Base-by-base conservation (phyloP, 176 grass and related monocot genomes). In the Eleusine coracana region DNA sequence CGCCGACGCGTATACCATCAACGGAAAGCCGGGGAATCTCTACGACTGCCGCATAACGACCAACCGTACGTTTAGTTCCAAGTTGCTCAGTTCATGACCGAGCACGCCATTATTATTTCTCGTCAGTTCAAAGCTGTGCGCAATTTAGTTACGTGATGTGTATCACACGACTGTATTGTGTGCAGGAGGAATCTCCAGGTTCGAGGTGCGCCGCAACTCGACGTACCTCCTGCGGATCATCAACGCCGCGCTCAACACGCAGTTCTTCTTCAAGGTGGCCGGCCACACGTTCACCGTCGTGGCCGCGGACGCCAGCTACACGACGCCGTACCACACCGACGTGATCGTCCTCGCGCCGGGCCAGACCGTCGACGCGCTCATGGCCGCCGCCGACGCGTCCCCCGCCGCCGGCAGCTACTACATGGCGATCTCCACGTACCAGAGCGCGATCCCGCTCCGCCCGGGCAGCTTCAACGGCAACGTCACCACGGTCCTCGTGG, bases 261-360 rank as follows among this genome's bases (percentile, higher is more conserved):
- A 85, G 37, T 87, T 88, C 88, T 95, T 95, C 93, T 88, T 88
- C 93, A 95, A 88, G 85, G 72, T 92, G 55, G 88, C 83, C 0
- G 72, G 83, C 7, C 93, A 95, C 87, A 79, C 25, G 71, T 86
- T 92, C 83, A 92, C 88, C 28, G 90, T 95, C 42, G 88, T 90
- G 10, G 90, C 88, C 41, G 78, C 85, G 15, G 93, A 95, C 81
- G 93, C 90, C 14, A 82, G 88, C 70, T 95, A 95, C 85, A 92
- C 90, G 21, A 48, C 79, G 31, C 90, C 71, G 51, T 92, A 95
- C 67, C 1, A 78, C 13, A 95, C 93, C 14, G 93, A 86, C 75
- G 88, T 88, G 55, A 78, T 95, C 71, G 93, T 88, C 21, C 16
- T 88, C 80, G 85, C 87, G 64, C 88, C 93, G 0, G 93, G 93